Percentiles rank a stretch among this genome's conserved stretches.
phyloP scores from a whole-genome alignment of 768 basidiomycete genomes.

The Tricholoma sp. region DNA sequence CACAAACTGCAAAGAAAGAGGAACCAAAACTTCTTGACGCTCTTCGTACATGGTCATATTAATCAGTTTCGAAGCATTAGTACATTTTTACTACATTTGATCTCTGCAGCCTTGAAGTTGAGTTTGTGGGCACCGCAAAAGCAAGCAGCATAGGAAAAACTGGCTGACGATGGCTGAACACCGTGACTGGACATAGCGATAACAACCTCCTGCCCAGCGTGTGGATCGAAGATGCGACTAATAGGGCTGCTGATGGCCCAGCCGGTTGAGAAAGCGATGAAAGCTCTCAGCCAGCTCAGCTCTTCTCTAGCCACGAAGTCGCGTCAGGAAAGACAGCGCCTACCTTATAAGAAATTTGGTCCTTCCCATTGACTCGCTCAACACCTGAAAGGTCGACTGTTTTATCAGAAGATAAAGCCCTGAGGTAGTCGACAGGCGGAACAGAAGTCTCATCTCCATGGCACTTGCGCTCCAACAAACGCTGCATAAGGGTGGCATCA shows the following conservation, averaged over 20 bases:
- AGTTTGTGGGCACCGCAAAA: slow-evolving; percentile 70
- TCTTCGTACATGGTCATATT: too few relatives aligned
- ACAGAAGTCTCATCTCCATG: slow-evolving; percentile 67
- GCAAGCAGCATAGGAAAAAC: slow-evolving; percentile 72
- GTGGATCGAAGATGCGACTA: slow-evolving; percentile 79
- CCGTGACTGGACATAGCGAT: slow-evolving; percentile 44
- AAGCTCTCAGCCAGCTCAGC: slow-evolving; percentile 82
- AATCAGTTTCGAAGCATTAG: slow-evolving; percentile 52
- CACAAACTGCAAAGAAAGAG: slow-evolving; percentile 74
- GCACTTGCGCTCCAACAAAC: slow-evolving; percentile 76
- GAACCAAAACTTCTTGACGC: slow-evolving; percentile 67
- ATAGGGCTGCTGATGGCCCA: slow-evolving; percentile 88
- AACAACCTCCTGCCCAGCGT: slow-evolving; percentile 74
- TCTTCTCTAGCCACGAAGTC: slow-evolving; percentile 82
- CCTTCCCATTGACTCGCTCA: too few relatives aligned
- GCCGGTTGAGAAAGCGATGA: slow-evolving; percentile 69
- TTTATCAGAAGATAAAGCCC: slow-evolving; percentile 41
- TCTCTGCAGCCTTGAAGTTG: slow-evolving; percentile 80
- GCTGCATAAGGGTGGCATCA: slow-evolving; percentile 68
- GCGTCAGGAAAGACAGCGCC: slow-evolving; percentile 51
- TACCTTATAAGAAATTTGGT: too few relatives aligned
- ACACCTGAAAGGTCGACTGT: too few relatives aligned
- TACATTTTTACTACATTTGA: slow-evolving; percentile 56
- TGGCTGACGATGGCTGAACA: slow-evolving; percentile 52
- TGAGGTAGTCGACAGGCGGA: slow-evolving; percentile 83